phyloP scores from a whole-genome alignment of 805 yeast genomes.

The Kurtzmaniella cleridarum region DNA sequence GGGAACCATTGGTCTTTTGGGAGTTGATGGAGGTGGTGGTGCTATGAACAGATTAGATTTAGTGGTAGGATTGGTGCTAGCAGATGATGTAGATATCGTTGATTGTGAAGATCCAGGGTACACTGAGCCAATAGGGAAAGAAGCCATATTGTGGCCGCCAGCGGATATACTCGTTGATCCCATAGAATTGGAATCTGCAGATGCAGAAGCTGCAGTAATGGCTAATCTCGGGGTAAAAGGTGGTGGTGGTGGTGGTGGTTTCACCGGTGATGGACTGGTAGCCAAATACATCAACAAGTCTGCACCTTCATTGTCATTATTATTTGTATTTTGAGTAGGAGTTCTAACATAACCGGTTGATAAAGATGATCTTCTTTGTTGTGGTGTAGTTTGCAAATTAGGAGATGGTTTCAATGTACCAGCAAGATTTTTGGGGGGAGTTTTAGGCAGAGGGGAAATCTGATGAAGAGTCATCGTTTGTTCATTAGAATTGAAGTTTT shows the following conservation, averaged over 20 bases:
- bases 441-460: conserved; percentile 20
- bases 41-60: conserved; percentile 24
- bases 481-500: conserved; percentile 3
- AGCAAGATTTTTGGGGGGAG: conserved; percentile 16
- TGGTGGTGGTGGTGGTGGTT: conserved; percentile 18
- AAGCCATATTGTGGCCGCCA: conserved; percentile 1
- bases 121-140: neutral
- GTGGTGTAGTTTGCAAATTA: conserved; percentile 28
- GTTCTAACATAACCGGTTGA: conserved; percentile 20
- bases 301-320: conserved; percentile 63
- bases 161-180: conserved; percentile 1
- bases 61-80: conserved; percentile 9
- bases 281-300: conserved; percentile 77
- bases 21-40: conserved; percentile 41
- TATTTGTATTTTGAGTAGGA: conserved; percentile 30
- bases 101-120: neutral
- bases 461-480: conserved; percentile 28
- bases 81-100: neutral
- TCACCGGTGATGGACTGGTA: conserved; percentile 72
- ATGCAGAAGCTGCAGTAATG: conserved; percentile 2
- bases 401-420: conserved; percentile 25
- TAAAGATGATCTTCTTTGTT: conserved; percentile 17
- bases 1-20: conserved; percentile 27
- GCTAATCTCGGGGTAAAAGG: conserved; percentile 24
- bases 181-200: conserved; percentile 7